A percentile compares a stretch with the other conserved stretches of the same genome.
These are phyloP conservation scores for Penicillium ucsense DNA, from an alignment of 495 filamentous ascomycete species.

Conservation along the genomic window DNA sequence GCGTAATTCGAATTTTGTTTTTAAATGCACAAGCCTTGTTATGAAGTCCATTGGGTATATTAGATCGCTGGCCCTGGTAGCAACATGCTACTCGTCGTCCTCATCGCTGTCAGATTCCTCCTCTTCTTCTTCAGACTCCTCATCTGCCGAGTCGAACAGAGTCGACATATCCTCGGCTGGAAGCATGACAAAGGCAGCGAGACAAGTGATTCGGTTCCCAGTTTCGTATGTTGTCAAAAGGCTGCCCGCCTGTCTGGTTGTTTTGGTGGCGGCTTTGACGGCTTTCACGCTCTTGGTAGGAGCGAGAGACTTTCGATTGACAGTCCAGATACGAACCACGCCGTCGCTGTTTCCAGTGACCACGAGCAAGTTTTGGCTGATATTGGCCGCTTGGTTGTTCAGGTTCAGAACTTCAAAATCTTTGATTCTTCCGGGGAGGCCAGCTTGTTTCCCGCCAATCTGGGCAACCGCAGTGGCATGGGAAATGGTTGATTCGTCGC, in stretches of 20 bases:
- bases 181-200: constrained; percentile 76
- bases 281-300: constrained; percentile 12
- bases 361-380: constrained; percentile 42
- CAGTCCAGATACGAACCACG: constrained; percentile 61
- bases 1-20: background rate
- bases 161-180: constrained; percentile 27
- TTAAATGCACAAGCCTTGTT: constrained; percentile 1
- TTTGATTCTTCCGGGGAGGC: constrained; percentile 66
- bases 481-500: constrained; percentile 30
- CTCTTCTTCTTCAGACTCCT: constrained; percentile 28
- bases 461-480: constrained; percentile 56
- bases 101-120: constrained; percentile 39
- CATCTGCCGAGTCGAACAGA: constrained; percentile 23
- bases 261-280: constrained; percentile 27
- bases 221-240: constrained; percentile 76
- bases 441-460: constrained; percentile 62
- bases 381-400: constrained; percentile 22
- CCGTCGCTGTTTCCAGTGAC: constrained; percentile 78
- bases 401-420: constrained; percentile 64
- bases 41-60: constrained; percentile 22
- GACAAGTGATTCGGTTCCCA: constrained; percentile 79
- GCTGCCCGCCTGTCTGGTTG: constrained; percentile 50
- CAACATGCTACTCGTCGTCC: constrained; percentile 27
- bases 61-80: constrained; percentile 2
- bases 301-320: constrained; percentile 30